Evolutionary conservation across 805 yeast genomes (phyloP).

Genomic region (Candida pseudofarinosa): DNA sequence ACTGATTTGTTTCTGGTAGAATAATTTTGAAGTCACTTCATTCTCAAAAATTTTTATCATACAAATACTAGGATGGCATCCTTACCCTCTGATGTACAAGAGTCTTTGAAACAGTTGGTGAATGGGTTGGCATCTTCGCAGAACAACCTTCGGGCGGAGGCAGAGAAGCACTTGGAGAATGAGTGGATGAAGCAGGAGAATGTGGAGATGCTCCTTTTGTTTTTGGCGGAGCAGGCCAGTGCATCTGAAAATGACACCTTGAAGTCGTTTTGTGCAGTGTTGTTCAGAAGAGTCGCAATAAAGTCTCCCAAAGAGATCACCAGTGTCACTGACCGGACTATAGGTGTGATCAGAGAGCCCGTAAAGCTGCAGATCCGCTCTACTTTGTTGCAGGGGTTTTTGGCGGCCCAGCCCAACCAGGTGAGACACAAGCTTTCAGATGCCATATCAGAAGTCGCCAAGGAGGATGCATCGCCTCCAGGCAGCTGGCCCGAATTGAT

Average conservation of each 20-base stretch:
- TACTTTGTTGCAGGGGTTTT: slow-evolving; percentile 69
- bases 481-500: slow-evolving; percentile 75
- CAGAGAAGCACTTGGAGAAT: slow-evolving; percentile 67
- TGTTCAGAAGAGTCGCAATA: slow-evolving; percentile 82
- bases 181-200: slow-evolving; percentile 72
- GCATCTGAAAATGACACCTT: slow-evolving; percentile 49
- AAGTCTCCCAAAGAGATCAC: slow-evolving; percentile 67
- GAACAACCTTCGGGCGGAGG: slow-evolving; percentile 67
- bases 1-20: neutral
- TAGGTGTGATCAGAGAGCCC: slow-evolving; percentile 61
- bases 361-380: slow-evolving; percentile 61
- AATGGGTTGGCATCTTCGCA: slow-evolving; percentile 73
- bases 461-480: slow-evolving; percentile 50
- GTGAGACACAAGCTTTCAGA: slow-evolving; percentile 92
- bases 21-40: neutral
- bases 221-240: slow-evolving; percentile 77
- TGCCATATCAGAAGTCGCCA: slow-evolving; percentile 89
- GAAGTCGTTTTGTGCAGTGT: slow-evolving; percentile 75
- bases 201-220: slow-evolving; percentile 67
- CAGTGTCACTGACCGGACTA: slow-evolving; percentile 69
- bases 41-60: neutral
- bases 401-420: slow-evolving; percentile 60
- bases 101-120: slow-evolving; percentile 52
- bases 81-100: slow-evolving; percentile 59
- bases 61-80: slow-evolving; percentile 27